These are phyloP conservation scores for Thalia dealbata DNA, from an alignment of 176 grass and related monocot species.

Conservation along the genomic window DNA sequence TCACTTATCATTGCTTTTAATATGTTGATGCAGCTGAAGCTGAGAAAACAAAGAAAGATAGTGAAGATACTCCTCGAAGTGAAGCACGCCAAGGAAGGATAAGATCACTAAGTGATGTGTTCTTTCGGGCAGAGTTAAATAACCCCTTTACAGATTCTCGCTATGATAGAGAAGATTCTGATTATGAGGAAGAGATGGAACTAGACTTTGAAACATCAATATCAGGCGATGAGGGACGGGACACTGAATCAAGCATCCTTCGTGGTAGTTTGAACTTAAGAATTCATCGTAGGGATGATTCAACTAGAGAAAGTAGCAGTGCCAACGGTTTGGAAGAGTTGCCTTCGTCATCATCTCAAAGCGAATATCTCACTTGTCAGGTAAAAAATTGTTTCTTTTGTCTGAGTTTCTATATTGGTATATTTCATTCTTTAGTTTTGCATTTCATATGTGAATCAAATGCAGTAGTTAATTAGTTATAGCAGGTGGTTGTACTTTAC, in stretches of 20 bases:
- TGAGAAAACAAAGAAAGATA: conserved; percentile 56
- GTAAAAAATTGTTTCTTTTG: conserved; percentile 11
- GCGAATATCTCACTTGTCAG: conserved; percentile 46
- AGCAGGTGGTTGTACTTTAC: background rate
- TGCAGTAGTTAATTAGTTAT: too few relatives aligned
- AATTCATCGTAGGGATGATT: conserved; percentile 53
- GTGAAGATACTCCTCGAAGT: conserved; percentile 39
- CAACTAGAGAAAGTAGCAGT: conserved; percentile 36
- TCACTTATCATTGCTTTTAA: background rate
- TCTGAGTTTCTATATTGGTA: background rate
- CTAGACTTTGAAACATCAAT: conserved; percentile 77
- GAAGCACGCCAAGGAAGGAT: conserved; percentile 40
- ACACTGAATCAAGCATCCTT: conserved; percentile 55
- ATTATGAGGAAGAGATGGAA: conserved; percentile 90
- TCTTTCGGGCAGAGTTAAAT: conserved; percentile 59
- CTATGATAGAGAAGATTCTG: conserved; percentile 53
- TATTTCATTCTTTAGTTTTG: background rate
- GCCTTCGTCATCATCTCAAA: conserved; percentile 14
- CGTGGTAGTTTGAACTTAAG: conserved; percentile 53
- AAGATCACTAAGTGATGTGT: conserved; percentile 65
- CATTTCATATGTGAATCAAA: background rate
- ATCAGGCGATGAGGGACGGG: conserved; percentile 61
- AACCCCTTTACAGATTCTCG: conserved; percentile 40
- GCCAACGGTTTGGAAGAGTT: conserved; percentile 28
- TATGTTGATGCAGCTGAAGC: conserved; percentile 46